phyloP scores from a whole-genome alignment of 2,329 filamentous ascomycete species.

The Colletotrichum camelliae region DNA sequence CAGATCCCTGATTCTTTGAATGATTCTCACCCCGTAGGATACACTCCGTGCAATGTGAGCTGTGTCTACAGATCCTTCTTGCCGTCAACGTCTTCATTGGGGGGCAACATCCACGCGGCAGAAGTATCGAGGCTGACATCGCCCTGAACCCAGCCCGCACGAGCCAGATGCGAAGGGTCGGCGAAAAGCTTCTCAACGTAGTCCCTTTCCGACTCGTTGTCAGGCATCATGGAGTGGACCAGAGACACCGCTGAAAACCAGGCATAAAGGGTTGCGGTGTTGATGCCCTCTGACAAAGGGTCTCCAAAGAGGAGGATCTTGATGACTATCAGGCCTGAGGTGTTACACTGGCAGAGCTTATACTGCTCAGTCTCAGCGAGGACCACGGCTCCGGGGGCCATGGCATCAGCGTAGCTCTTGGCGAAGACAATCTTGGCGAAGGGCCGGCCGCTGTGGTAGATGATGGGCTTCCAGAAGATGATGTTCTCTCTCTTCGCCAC shows the following conservation, averaged over 20 bases:
- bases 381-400: background rate
- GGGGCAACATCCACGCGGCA: background rate
- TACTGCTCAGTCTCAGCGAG: background rate
- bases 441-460: conserved; percentile 26
- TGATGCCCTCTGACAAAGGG: background rate
- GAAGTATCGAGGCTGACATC: background rate
- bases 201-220: background rate
- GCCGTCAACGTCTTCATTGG: fast-evolving
- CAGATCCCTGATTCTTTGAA: background rate
- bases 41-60: background rate
- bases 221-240: background rate
- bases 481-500: conserved; percentile 71
- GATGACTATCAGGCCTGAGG: background rate
- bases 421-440: conserved; percentile 46
- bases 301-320: conserved; percentile 11
- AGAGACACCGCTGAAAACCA: background rate
- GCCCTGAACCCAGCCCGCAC: background rate
- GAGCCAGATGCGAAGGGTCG: background rate
- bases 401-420: conserved; percentile 42
- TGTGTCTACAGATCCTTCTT: background rate
- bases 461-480: conserved; percentile 49
- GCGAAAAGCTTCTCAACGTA: background rate
- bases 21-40: fast-evolving
- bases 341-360: background rate
- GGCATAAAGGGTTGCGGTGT: background rate